phyloP scores from a whole-genome alignment of 2,329 filamentous ascomycete species.

The Apiospora arundinis region DNA sequence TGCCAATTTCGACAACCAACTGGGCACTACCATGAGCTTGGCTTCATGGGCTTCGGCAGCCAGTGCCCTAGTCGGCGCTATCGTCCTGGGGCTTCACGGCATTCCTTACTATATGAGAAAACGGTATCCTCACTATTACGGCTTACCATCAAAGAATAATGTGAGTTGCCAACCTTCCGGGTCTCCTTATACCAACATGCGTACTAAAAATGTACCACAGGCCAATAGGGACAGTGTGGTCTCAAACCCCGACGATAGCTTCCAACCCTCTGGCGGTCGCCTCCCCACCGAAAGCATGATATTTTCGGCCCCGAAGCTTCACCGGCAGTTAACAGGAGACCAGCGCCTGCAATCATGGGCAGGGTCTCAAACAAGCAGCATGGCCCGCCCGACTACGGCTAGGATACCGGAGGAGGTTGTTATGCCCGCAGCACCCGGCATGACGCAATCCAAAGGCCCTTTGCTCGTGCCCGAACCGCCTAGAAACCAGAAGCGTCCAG shows the following conservation, averaged over 20 bases:
- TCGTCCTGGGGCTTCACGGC: conserved; percentile 1
- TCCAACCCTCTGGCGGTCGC: conserved; percentile 16
- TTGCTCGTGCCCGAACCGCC: background rate
- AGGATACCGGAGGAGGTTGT: background rate
- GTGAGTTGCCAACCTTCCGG: background rate
- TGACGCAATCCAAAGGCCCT: background rate
- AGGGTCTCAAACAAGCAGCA: background rate
- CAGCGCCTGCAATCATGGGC: background rate
- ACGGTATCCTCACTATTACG: conserved; percentile 9
- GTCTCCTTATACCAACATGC: too few relatives aligned
- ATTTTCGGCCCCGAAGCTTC: conserved; percentile 16
- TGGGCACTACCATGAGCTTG: conserved; percentile 3
- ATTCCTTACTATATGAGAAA: conserved; percentile 10
- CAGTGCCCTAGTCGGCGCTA: conserved; percentile 8
- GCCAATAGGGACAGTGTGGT: conserved; percentile 9
- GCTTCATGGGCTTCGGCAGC: conserved; percentile 11
- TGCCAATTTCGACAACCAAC: conserved; percentile 17
- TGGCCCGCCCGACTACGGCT: background rate
- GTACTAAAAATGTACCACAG: background rate
- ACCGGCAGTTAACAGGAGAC: conserved; percentile 15
- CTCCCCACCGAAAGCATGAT: conserved; percentile 20
- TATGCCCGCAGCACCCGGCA: background rate
- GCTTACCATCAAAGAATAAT: background rate
- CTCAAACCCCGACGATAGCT: conserved; percentile 2
- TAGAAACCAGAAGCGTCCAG: background rate